Evolutionary conservation across 2,329 filamentous ascomycete genomes (phyloP).

Genomic region (Rhynchosporium graminicola): DNA sequence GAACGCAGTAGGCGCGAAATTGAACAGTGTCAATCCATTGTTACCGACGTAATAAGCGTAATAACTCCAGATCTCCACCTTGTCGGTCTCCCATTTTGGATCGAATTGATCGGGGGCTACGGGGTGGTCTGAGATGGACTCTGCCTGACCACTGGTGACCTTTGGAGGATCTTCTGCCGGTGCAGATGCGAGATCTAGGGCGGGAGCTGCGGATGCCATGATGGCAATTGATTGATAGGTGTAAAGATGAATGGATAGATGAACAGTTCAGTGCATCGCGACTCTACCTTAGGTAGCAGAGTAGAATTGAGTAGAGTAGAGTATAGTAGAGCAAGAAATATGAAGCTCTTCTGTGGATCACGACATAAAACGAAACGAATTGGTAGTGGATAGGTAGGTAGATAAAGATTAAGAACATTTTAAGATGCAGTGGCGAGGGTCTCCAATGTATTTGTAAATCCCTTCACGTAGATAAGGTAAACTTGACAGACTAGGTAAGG

Average conservation of each 20-base stretch:
- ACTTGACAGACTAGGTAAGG: not conserved
- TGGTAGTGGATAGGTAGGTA: not conserved
- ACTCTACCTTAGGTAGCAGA: not conserved
- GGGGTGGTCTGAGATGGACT: constrained; percentile 43
- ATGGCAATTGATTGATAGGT: not conserved
- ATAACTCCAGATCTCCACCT: constrained; percentile 20
- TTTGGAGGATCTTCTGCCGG: constrained; percentile 26
- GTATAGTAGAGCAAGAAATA: not conserved
- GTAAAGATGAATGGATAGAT: not conserved
- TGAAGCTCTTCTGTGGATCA: not conserved
- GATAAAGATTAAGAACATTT: not conserved
- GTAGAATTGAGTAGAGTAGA: not conserved
- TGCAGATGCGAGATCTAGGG: constrained; percentile 23
- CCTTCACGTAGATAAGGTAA: not conserved
- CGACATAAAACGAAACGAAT: not conserved
- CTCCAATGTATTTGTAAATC: not conserved
- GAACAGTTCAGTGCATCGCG: not conserved
- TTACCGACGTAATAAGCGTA: constrained; percentile 25
- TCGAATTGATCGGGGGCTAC: constrained; percentile 57
- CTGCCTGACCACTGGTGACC: not conserved
- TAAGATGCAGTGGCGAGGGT: not conserved
- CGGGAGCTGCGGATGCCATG: constrained; percentile 28
- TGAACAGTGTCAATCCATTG: constrained; percentile 19
- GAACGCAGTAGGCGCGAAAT: constrained; percentile 17
- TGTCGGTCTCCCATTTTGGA: constrained; percentile 32